Base-by-base conservation (phyloP, 108 stramenopile genomes). In the Nitzschia palea region DNA sequence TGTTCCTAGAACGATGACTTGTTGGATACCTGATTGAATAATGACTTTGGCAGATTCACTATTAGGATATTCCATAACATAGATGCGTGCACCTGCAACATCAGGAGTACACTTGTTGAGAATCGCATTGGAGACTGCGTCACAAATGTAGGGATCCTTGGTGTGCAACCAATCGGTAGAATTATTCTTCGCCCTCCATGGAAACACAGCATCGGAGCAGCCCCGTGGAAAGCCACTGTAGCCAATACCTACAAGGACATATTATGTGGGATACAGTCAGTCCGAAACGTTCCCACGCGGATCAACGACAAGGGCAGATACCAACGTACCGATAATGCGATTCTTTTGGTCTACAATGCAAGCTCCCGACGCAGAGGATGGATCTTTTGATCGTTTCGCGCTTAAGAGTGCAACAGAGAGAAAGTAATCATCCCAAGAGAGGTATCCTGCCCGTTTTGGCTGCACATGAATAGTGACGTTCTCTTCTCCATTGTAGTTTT, bases 351-450 rank as follows among this genome's bases (percentile, higher is more conserved):
- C 86, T 0, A 87, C 88, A 26, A 90, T 85, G 60, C 87, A 91
- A 6, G 94, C 90, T 17, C 91, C 91, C 33, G 70, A 50, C 12
- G 80, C 73, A 14, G 54, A 44, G 0, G 62, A 26, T 12, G 98
- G 98, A 69, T 99, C 98, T 54, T 99, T 99, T 18, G 96, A 97
- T 27, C 98, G 82, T 67, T 82, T 84, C 12, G 94, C 80, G 43
- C 84, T 85, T 29, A 99, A 70, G 34, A 86, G 77, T n/a, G 98
- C 95, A 15, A 97, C 80, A 3, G 87, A 80, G 72, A 96, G 88
- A 75, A 99, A 99, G 80, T 99, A 99, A 50, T 97, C 97, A 52
- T 97, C 96, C 98, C 98, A 99, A n/a, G 86, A 74, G 29, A 99
- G 76, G 70, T 90, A 90, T 43, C 44, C 65, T 44, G 51, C 27